A percentile compares a stretch with the other conserved stretches of the same genome.
phyloP scores from a whole-genome alignment of 441 rosid species.

The Hura crepitans region DNA sequence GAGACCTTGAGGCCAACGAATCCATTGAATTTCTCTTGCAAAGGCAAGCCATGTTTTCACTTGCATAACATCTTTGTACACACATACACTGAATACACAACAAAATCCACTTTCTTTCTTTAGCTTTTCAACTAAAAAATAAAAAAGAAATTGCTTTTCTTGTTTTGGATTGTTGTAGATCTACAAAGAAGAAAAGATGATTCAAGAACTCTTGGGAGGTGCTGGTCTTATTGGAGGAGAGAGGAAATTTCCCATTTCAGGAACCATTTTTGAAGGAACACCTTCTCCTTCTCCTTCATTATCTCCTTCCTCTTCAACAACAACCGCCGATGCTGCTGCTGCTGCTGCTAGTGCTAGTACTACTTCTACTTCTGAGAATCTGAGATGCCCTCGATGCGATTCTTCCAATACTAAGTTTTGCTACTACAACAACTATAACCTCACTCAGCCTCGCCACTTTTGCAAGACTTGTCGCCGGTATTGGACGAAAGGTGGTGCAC shows the following conservation, averaged over 20 bases:
- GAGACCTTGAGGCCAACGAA: constrained; percentile 19
- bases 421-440: constrained; percentile 78
- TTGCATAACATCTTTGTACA: constrained; percentile 21
- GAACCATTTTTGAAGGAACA: constrained; percentile 42
- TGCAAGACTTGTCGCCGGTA: constrained; percentile 85
- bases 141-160: constrained; percentile 35
- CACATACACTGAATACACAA: constrained; percentile 27
- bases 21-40: constrained; percentile 28
- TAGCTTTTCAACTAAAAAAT: constrained; percentile 32
- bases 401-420: constrained; percentile 76
- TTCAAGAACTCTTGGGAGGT: constrained; percentile 64
- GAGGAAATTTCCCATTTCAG: constrained; percentile 40
- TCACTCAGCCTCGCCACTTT: constrained; percentile 80
- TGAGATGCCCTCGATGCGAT: constrained; percentile 72
- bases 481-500: constrained; percentile 79
- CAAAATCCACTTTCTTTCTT: constrained; percentile 33
- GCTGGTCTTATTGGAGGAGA: constrained; percentile 46
- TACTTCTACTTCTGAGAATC: constrained; percentile 36
- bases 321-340: constrained; percentile 25
- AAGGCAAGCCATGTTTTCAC: constrained; percentile 31
- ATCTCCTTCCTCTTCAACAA: constrained; percentile 38
- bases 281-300: constrained; percentile 34
- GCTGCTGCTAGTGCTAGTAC: constrained; percentile 18
- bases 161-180: constrained; percentile 64
- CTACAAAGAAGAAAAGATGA: constrained; percentile 47